Base-by-base conservation (phyloP, 2,329 filamentous ascomycete species). In the Pyrenochaeta sp. region DNA sequence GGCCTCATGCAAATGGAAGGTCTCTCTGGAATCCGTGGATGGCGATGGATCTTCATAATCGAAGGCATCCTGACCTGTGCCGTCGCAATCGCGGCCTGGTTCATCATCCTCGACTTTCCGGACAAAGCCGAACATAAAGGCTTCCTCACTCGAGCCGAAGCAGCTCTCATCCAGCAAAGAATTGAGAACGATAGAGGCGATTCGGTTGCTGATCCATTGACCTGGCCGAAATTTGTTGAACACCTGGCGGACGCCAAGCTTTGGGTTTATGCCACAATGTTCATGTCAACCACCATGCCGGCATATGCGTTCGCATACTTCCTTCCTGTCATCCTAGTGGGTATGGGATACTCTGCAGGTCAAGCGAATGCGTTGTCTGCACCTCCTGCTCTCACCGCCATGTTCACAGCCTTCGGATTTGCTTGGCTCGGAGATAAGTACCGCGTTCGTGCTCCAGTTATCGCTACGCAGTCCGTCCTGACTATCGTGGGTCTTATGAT, bases 41-140 rank as follows among this genome's bases (percentile, higher is more conserved):
- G 72, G 72, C 61, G 58, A 10, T 74, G 71, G 70, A 73, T 73
- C 30, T 72, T 74, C 52, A 65, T 70, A 30, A 59, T 73, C 15
- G 69, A 74, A 30, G 72, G 71, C 0, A 66, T 71, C 13, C 44
- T 72, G 0, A 73, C 72, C 2, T 68, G 66, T 50, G 44, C 65
- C 8, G 62, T 72, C 9, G 69, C 68, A n/a, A 67, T 71, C 12
- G 56, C 64, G 5, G 66, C 65, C 8, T 66, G 66, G 59, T 67
- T 68, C 44, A 58, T 72, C 48, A 72, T 73, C 45, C 56, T 73
- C 10, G 69, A 71, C 37, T 73, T 72, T 28, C 69, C 71, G 1
- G 69, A 71, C 47, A 71, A 68, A 43, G 68, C 69, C 2, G 64
- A 64, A 19, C 59, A 64, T 40, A 58, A 65, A 19, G 62, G 67